Evolutionary conservation across 306 rosid species (phyloP).

Genomic region (Prunus fruticosa): DNA sequence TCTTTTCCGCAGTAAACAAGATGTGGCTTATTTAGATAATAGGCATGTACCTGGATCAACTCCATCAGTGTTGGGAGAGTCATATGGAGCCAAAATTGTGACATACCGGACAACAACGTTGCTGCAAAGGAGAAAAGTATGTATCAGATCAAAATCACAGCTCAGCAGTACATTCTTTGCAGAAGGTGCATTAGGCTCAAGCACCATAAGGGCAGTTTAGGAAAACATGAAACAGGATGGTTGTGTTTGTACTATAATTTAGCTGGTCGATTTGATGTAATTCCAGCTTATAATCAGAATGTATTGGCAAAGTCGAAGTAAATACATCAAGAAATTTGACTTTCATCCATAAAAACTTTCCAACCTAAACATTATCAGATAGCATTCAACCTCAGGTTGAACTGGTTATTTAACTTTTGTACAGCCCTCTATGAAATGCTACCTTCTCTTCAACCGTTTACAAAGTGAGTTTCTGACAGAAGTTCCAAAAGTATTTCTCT

Average conservation of each 20-base stretch:
- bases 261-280: neutral
- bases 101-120: constrained; percentile 75
- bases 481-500: neutral
- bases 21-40: neutral
- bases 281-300: neutral
- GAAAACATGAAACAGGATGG: neutral
- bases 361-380: neutral
- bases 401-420: neutral
- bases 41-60: constrained; percentile 74
- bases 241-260: neutral
- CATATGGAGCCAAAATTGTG: constrained; percentile 83
- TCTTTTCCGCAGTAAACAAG: neutral
- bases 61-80: constrained; percentile 99
- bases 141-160: constrained; percentile 14
- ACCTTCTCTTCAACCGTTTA: neutral
- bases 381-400: neutral
- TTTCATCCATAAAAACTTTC: neutral
- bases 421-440: neutral
- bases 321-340: no score
- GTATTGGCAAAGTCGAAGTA: neutral
- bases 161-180: neutral
- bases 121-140: constrained; percentile 48
- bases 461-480: neutral
- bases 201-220: neutral
- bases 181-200: neutral